Evolutionary conservation across 495 filamentous ascomycete genomes (phyloP).

Genomic region (Talaromyces wortmannii): DNA sequence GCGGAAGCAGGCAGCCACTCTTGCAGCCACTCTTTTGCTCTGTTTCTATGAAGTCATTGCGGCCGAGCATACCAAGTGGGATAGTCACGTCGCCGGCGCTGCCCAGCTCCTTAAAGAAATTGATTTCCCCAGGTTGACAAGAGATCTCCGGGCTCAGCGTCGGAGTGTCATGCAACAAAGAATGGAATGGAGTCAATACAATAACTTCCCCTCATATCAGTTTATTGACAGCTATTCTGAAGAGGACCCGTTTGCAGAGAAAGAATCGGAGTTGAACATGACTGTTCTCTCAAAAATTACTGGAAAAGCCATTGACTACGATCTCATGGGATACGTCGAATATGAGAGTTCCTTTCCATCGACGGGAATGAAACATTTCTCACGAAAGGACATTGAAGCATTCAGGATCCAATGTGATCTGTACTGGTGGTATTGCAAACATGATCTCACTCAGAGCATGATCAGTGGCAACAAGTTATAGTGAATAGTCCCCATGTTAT

Average conservation of each 20-base stretch:
- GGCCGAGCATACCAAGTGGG: slow-evolving; percentile 94
- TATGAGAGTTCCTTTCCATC: slow-evolving; percentile 7
- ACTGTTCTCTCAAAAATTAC: slow-evolving; percentile 33
- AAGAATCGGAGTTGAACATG: slow-evolving; percentile 34
- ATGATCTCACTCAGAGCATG: slow-evolving; percentile 86
- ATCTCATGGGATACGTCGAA: slow-evolving; percentile 37
- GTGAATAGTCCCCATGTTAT: slow-evolving; percentile 46
- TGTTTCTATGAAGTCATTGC: slow-evolving; percentile 93
- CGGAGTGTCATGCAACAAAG: slow-evolving; percentile 15
- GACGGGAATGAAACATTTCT: slow-evolving; percentile 34
- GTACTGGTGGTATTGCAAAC: slow-evolving; percentile 95
- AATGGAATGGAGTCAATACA: slow-evolving; percentile 11
- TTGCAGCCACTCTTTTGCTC: slow-evolving; percentile 82
- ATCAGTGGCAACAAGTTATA: slow-evolving; percentile 78
- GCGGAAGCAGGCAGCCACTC: slow-evolving; percentile 71
- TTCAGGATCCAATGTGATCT: slow-evolving; percentile 80
- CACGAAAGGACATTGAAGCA: slow-evolving; percentile 65
- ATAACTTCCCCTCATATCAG: slow-evolving; percentile 9
- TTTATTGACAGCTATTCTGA: slow-evolving; percentile 8
- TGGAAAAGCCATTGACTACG: slow-evolving; percentile 38
- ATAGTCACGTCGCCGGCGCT: slow-evolving; percentile 80
- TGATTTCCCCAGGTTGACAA: slow-evolving; percentile 65
- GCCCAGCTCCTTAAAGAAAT: slow-evolving; percentile 78
- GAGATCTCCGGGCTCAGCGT: slow-evolving; percentile 54
- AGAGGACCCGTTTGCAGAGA: slow-evolving; percentile 37